phyloP scores from a whole-genome alignment of 2,329 filamentous ascomycete genomes.

The Cryphonectria nitschkei region DNA sequence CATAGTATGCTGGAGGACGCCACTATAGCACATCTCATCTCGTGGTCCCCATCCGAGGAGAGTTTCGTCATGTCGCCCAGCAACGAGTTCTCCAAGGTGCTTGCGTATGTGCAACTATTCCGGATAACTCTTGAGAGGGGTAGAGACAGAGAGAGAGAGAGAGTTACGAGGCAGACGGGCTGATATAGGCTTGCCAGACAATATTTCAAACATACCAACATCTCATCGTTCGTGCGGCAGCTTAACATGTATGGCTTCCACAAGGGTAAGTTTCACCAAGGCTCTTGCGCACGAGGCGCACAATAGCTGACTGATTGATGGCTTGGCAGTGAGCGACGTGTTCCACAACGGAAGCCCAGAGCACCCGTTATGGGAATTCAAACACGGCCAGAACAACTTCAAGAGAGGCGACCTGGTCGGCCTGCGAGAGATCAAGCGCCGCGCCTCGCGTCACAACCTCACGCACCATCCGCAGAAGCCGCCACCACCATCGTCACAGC shows the following conservation, averaged over 20 bases:
- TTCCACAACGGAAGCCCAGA: conserved; percentile 95
- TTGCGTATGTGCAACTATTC: conserved; percentile 71
- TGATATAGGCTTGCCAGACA: conserved; percentile 60
- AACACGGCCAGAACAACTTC: conserved; percentile 96
- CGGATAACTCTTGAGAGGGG: neutral
- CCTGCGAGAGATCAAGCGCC: conserved; percentile 90
- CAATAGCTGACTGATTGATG: conserved; percentile 19
- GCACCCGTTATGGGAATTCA: conserved; percentile 96
- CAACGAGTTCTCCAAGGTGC: conserved; percentile 95
- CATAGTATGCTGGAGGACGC: conserved; percentile 93
- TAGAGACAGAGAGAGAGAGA: neutral
- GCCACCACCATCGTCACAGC: conserved; percentile 65
- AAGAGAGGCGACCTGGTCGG: conserved; percentile 92
- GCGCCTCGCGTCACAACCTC: conserved; percentile 88
- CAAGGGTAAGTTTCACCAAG: conserved; percentile 68
- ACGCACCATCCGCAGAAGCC: conserved; percentile 90
- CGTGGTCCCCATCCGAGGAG: conserved; percentile 90
- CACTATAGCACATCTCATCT: conserved; percentile 91
- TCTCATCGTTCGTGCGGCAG: conserved; percentile 96
- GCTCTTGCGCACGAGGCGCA: conserved; percentile 1
- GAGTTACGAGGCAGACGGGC: conserved; percentile 14
- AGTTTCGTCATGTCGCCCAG: conserved; percentile 99
- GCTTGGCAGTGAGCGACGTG: conserved; percentile 82
- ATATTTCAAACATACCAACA: conserved; percentile 99
- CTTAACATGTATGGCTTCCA: conserved; percentile 99